Conservation (phyloP, 2,329 filamentous ascomycete species). For the Cryphonectria carpinicola region DNA sequence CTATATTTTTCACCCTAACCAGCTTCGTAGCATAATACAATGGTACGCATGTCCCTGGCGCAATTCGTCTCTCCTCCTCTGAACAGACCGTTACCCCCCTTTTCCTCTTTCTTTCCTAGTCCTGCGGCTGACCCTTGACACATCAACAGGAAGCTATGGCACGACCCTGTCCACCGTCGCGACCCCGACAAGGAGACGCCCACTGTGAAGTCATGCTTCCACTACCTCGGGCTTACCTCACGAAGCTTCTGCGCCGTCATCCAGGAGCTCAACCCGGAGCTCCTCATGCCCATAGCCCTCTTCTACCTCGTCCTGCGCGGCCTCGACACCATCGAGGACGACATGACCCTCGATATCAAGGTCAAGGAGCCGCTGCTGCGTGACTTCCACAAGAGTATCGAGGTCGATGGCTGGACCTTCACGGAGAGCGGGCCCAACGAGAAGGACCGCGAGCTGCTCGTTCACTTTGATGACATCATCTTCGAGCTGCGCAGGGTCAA, state of each 20-base stretch:
- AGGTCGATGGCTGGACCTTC: constrained; percentile 89
- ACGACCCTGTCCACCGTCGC: constrained; percentile 88
- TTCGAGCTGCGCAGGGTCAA: constrained; percentile 88
- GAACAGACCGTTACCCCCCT: not conserved
- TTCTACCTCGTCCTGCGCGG: constrained; percentile 94
- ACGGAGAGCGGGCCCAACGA: constrained; percentile 84
- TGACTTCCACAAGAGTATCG: constrained; percentile 77
- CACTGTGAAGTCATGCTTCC: constrained; percentile 81
- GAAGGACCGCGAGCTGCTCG: constrained; percentile 90
- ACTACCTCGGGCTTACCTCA: constrained; percentile 84
- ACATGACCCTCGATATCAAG: constrained; percentile 84
- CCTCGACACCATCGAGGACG: constrained; percentile 97
- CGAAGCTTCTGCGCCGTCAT: constrained; percentile 94
- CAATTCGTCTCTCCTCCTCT: constrained; percentile 15
- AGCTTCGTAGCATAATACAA: constrained; percentile 85
- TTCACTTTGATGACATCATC: constrained; percentile 88
- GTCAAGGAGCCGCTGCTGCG: constrained; percentile 87
- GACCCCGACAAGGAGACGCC: constrained; percentile 74
- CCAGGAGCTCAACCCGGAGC: constrained; percentile 91
- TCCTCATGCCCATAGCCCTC: constrained; percentile 81
- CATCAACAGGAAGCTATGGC: constrained; percentile 83
- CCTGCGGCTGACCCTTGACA: constrained; percentile 26
- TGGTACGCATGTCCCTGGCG: constrained; percentile 60
- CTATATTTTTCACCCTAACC: constrained; percentile 73
- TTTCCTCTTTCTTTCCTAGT: constrained; percentile 10